A percentile compares a stretch with the other conserved stretches of the same genome.
These are phyloP conservation scores for Sclerotinia trifoliorum DNA, from an alignment of 2,329 filamentous ascomycete genomes.

Conservation along the genomic window DNA sequence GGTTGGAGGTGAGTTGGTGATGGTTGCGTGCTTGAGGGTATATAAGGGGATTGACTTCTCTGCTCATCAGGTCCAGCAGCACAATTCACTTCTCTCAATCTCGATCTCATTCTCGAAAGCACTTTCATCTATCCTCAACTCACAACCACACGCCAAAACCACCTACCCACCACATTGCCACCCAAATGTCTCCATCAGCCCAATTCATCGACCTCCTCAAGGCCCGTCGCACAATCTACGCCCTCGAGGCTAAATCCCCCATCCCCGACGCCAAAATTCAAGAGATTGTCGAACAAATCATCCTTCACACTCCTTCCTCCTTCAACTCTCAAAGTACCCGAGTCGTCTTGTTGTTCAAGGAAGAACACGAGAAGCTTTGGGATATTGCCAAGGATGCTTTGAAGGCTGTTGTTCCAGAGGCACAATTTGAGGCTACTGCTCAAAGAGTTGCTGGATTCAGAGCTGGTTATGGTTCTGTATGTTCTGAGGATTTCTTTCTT, in stretches of 20 bases:
- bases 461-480: constrained; percentile 72
- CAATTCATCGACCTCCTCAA: constrained; percentile 60
- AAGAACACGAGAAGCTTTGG: constrained; percentile 88
- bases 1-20: too few species aligned
- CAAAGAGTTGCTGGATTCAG: constrained; percentile 54
- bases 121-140: neutral
- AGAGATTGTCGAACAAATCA: constrained; percentile 62
- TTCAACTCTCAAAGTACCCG: constrained; percentile 91
- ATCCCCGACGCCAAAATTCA: constrained; percentile 58
- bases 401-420: constrained; percentile 63
- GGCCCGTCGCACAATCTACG: constrained; percentile 68
- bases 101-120: too few species aligned
- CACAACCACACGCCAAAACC: too few species aligned
- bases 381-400: constrained; percentile 65
- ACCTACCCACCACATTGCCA: neutral
- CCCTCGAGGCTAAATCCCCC: constrained; percentile 62
- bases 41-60: too few species aligned
- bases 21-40: too few species aligned
- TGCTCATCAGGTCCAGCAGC: too few species aligned
- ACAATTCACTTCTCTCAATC: too few species aligned
- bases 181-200: constrained; percentile 19
- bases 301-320: constrained; percentile 70
- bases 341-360: constrained; percentile 73
- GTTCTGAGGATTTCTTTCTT: constrained; percentile 38
- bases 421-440: constrained; percentile 31